phyloP scores from a whole-genome alignment of 108 stramenopile species.

The Seminavis robusta region DNA sequence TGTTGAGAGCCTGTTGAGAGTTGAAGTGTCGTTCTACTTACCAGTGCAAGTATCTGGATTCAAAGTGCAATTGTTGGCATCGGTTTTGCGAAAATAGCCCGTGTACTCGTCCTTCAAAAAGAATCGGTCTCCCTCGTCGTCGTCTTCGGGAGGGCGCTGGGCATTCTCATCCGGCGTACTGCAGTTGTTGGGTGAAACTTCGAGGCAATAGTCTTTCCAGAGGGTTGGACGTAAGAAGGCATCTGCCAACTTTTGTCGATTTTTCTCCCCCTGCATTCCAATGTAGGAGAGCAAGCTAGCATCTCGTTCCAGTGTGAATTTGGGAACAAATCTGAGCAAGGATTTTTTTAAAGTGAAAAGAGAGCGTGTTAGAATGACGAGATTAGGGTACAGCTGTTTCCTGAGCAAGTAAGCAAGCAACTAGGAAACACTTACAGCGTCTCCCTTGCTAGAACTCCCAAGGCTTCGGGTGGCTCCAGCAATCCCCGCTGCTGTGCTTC shows the following conservation, averaged over 20 bases:
- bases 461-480: conserved; percentile 16
- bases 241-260: conserved; percentile 28
- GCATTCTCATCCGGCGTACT: conserved; percentile 16
- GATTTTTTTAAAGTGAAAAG: no score
- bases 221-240: conserved; percentile 32
- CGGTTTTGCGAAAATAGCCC: conserved; percentile 37
- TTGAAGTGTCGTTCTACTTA: no score
- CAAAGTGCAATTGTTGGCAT: conserved; percentile 29
- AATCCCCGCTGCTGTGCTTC: conserved; percentile 1
- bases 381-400: no score
- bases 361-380: no score
- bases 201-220: conserved; percentile 37
- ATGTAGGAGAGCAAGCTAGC: conserved; percentile 14
- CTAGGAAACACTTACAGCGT: conserved; percentile 15
- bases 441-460: no score
- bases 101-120: conserved; percentile 21
- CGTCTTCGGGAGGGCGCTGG: conserved; percentile 4
- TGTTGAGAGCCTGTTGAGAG: no score
- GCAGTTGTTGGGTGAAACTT: conserved; percentile 26
- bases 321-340: conserved; percentile 29
- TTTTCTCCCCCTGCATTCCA: no score
- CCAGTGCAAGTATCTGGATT: conserved; percentile 24
- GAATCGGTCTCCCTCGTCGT: conserved; percentile 17
- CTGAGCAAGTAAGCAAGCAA: no score
- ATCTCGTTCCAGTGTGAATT: conserved; percentile 6